Conservation (phyloP, 352 stramenopile species). For the Nothophytophthora sp. region DNA sequence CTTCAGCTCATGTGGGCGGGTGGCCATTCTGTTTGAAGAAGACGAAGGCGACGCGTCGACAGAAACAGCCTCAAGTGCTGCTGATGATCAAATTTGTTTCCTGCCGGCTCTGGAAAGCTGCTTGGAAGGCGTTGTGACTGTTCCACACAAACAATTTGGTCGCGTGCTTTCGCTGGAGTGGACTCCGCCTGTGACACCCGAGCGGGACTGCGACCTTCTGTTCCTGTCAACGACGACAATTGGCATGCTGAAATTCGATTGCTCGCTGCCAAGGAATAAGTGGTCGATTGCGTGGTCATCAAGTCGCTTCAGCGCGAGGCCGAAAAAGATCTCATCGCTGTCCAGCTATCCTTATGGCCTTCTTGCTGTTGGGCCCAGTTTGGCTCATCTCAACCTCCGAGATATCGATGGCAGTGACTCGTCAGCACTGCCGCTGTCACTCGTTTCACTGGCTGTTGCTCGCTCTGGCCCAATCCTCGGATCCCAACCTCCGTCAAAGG, state of each 20-base stretch:
- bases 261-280: constrained; percentile 31
- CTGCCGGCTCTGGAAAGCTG: constrained; percentile 48
- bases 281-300: constrained; percentile 68
- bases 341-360: constrained; percentile 53
- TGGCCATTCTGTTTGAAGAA: constrained; percentile 54
- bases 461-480: constrained; percentile 1
- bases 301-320: constrained; percentile 56
- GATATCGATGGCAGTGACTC: constrained; percentile 37
- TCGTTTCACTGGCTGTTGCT: constrained; percentile 1
- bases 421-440: constrained; percentile 10
- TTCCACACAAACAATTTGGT: constrained; percentile 65
- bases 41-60: constrained; percentile 1
- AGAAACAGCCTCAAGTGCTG: constrained; percentile 3
- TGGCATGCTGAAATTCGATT: constrained; percentile 61
- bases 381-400: constrained; percentile 58
- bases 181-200: constrained; percentile 51
- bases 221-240: constrained; percentile 70
- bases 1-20: constrained; percentile 58
- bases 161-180: constrained; percentile 62
- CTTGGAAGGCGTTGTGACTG: constrained; percentile 51
- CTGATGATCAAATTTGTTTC: constrained; percentile 49
- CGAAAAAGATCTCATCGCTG: constrained; percentile 52
- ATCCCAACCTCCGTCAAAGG: constrained; percentile 15
- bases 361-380: constrained; percentile 46
- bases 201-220: constrained; percentile 57